Conservation (phyloP, 2,329 filamentous ascomycete genomes). For the Pyrenochaeta sp. region DNA sequence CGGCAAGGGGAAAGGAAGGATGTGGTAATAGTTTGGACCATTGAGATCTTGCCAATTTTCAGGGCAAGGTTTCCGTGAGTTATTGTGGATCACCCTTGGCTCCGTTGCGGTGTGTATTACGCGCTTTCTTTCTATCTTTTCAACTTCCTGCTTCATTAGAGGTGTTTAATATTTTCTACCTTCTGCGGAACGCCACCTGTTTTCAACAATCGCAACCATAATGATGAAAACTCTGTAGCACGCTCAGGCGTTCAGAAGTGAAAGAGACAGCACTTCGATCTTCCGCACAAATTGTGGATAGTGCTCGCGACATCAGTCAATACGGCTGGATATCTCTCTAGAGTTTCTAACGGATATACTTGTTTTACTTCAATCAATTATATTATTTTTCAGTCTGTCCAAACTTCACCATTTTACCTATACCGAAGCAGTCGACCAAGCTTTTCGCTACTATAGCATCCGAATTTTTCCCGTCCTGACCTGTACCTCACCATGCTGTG, state of each 20-base stretch:
- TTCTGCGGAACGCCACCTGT: neutral
- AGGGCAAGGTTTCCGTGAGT: neutral
- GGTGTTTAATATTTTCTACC: neutral
- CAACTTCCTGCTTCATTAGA: neutral
- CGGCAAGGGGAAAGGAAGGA: slow-evolving; percentile 45
- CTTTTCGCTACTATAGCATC: too few species aligned
- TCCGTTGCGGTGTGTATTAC: too few species aligned
- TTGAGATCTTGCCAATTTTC: neutral
- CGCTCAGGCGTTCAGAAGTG: neutral
- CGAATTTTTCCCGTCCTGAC: neutral
- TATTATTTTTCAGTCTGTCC: too few species aligned
- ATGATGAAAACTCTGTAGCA: neutral
- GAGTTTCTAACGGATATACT: neutral
- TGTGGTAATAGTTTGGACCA: slow-evolving; percentile 15
- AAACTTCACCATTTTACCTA: too few species aligned
- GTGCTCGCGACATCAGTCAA: neutral
- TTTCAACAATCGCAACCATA: neutral
- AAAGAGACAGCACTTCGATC: neutral
- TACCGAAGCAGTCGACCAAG: too few species aligned
- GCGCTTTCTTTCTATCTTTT: neutral
- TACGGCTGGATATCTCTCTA: too few species aligned
- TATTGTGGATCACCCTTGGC: too few species aligned
- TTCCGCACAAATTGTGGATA: neutral
- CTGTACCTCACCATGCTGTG: slow-evolving; percentile 12
- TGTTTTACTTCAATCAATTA: neutral